phyloP scores from a whole-genome alignment of 371 early-diverging fungal species.

The Gilbertella persicaria region DNA sequence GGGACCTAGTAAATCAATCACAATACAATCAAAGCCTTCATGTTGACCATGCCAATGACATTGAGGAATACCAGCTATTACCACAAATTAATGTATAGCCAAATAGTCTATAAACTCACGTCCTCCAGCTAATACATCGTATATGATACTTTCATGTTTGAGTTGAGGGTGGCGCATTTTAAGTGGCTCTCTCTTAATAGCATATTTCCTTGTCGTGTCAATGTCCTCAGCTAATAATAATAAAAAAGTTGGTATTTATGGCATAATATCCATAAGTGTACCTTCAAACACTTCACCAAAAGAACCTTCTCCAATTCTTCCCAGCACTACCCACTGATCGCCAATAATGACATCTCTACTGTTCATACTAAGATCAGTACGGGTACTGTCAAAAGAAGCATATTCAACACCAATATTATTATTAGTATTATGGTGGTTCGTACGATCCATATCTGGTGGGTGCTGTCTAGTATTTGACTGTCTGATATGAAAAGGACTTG shows the following conservation, averaged over 20 bases:
- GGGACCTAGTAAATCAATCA: slow-evolving; percentile 97
- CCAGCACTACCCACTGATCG: slow-evolving; percentile 56
- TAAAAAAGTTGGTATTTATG: not conserved
- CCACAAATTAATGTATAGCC: not conserved
- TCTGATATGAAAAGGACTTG: slow-evolving; percentile 22
- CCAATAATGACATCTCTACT: slow-evolving; percentile 53
- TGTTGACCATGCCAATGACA: slow-evolving; percentile 94
- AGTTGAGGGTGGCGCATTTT: slow-evolving; percentile 51
- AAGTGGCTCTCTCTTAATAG: slow-evolving; percentile 55
- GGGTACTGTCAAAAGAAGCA: slow-evolving; percentile 32
- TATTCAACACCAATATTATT: slow-evolving; percentile 20
- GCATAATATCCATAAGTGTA: slow-evolving; percentile 10
- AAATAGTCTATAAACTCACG: slow-evolving; percentile 34
- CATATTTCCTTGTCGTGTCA: slow-evolving; percentile 48
- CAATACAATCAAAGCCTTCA: slow-evolving; percentile 86
- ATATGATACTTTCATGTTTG: slow-evolving; percentile 51
- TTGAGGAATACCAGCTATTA: slow-evolving; percentile 81
- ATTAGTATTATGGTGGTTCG: slow-evolving; percentile 11
- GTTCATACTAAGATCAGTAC: slow-evolving; percentile 37
- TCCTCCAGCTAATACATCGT: slow-evolving; percentile 52
- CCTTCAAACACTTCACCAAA: slow-evolving; percentile 71
- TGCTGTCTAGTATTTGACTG: slow-evolving; percentile 17
- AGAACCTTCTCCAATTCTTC: slow-evolving; percentile 66
- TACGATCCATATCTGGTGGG: slow-evolving; percentile 1
- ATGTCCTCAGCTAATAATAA: slow-evolving; percentile 54